These are phyloP conservation scores for Elaphomyces granulatus DNA, from an alignment of 495 filamentous ascomycete genomes.

Conservation along the genomic window DNA sequence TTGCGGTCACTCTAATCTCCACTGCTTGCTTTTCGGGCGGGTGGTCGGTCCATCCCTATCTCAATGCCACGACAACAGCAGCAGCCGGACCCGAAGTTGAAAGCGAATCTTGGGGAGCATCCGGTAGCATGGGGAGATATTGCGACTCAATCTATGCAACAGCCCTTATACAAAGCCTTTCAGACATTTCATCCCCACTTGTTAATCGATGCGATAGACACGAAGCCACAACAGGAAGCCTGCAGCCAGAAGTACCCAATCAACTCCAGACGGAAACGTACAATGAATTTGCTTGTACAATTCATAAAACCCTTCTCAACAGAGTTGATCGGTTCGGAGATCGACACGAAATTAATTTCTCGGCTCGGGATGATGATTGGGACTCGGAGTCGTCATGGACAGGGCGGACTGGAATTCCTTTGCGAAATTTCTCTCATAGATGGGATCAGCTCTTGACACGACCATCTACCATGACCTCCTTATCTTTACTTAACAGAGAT, in stretches of 20 bases:
- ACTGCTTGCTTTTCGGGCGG: conserved; percentile 17
- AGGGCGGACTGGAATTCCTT: conserved; percentile 12
- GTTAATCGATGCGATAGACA: no score
- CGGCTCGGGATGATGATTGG: conserved; percentile 15
- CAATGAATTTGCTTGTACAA: conserved; percentile 7
- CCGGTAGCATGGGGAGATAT: conserved; percentile 9
- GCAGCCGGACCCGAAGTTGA: conserved; percentile 8
- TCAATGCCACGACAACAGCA: conserved; percentile 11
- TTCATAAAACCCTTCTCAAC: conserved; percentile 9
- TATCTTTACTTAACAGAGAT: background rate
- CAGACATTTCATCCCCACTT: conserved; percentile 2
- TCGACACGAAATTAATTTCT: conserved; percentile 11
- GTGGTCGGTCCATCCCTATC: conserved; percentile 11
- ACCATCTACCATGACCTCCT: background rate
- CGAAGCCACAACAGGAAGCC: no score
- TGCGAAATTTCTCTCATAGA: background rate
- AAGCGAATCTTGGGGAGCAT: conserved; percentile 13
- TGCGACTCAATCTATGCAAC: conserved; percentile 13
- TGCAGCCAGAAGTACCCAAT: no score
- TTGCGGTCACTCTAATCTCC: conserved; percentile 11
- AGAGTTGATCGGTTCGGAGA: conserved; percentile 7
- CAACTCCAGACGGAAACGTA: conserved; percentile 7
- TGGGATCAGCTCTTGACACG: background rate
- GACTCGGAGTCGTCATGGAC: conserved; percentile 9
- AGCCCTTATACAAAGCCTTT: conserved; percentile 11